Conservation (phyloP, 2,329 filamentous ascomycete genomes). For the Fusarium sp. region DNA sequence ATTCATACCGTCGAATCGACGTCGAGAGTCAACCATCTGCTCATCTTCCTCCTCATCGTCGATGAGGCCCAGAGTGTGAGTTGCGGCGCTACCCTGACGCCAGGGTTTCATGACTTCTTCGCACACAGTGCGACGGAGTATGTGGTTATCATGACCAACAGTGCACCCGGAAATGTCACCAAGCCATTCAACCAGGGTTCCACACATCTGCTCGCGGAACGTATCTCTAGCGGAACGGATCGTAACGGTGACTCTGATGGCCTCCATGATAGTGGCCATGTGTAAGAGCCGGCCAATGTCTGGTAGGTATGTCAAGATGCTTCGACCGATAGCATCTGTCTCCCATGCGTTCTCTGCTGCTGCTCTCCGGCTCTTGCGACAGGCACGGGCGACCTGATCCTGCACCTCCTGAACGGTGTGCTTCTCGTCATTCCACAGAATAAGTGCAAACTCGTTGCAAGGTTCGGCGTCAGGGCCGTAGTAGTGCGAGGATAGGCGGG, state of each 20-base stretch:
- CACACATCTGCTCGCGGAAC: conserved; percentile 98
- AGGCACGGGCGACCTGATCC: conserved; percentile 92
- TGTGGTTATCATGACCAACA: conserved; percentile 83
- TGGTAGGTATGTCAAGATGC: conserved; percentile 82
- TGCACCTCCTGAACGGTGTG: conserved; percentile 94
- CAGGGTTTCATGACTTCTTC: conserved; percentile 92
- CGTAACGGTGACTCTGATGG: conserved; percentile 96
- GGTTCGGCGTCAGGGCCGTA: conserved; percentile 74
- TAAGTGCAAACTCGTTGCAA: conserved; percentile 80
- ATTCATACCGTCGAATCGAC: conserved; percentile 53
- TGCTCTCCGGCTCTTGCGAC: conserved; percentile 78
- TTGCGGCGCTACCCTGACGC: conserved; percentile 87
- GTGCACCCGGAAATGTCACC: conserved; percentile 92
- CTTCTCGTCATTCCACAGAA: conserved; percentile 99
- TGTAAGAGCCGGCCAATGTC: conserved; percentile 81
- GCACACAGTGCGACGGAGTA: conserved; percentile 87
- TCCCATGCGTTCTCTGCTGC: conserved; percentile 86
- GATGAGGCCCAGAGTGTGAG: conserved; percentile 71
- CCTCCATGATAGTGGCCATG: conserved; percentile 90
- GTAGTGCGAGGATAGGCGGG: conserved; percentile 78
- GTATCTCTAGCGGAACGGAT: conserved; percentile 95
- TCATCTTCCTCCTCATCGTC: conserved; percentile 65
- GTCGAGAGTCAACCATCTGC: conserved; percentile 60
- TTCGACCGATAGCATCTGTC: conserved; percentile 89
- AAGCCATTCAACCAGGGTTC: conserved; percentile 97